Evolutionary conservation across 352 stramenopile genomes (phyloP).

Genomic region (Globisporangium orthogonon): DNA sequence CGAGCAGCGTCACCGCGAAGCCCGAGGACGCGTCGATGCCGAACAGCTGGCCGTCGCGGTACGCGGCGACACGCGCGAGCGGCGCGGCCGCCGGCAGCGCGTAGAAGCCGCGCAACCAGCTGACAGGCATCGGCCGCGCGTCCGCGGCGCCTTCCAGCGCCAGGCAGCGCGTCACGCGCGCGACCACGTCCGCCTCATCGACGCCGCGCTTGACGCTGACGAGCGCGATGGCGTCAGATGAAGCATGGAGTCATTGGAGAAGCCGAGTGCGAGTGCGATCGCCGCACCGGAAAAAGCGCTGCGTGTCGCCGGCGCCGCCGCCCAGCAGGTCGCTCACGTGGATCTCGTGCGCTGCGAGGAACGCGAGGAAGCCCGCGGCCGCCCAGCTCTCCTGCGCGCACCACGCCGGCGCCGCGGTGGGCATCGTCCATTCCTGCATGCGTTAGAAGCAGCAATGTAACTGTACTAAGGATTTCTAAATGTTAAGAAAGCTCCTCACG

Average conservation of each 20-base stretch:
- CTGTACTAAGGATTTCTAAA: no score
- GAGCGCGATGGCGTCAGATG: neutral
- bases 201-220: constrained; percentile 6
- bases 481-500: no score
- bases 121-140: constrained; percentile 16
- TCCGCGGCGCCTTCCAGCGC: constrained; percentile 3
- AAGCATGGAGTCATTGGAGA: no score
- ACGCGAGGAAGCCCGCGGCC: constrained; percentile 42
- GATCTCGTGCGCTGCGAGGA: constrained; percentile 48
- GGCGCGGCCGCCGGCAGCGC: constrained; percentile 40
- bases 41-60: constrained; percentile 54
- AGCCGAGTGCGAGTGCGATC: neutral
- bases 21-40: constrained; percentile 82
- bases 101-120: constrained; percentile 62
- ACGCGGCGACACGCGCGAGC: constrained; percentile 39
- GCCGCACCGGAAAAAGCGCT: constrained; percentile 58
- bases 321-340: constrained; percentile 32
- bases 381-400: constrained; percentile 33
- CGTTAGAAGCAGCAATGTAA: no score
- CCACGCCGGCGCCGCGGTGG: constrained; percentile 15
- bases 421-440: no score
- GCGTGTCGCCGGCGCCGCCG: constrained; percentile 8
- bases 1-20: constrained; percentile 56
- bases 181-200: constrained; percentile 8
- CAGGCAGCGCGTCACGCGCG: constrained; percentile 4